Base-by-base conservation (phyloP, 139 green algal genomes). In the Protoeuglena noctilucae region DNA sequence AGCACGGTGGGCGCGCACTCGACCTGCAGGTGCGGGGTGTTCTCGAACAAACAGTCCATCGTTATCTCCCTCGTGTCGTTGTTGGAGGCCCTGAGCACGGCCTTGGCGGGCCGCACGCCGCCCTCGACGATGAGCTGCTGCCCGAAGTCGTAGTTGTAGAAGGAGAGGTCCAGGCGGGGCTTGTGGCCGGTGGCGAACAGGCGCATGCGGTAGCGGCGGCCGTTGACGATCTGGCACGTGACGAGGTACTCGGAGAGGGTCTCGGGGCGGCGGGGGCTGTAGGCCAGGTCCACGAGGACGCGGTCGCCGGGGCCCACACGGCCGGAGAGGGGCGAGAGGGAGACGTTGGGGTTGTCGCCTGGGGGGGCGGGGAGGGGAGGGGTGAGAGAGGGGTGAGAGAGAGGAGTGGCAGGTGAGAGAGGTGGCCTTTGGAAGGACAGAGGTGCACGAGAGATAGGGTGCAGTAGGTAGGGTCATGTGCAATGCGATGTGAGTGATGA, bases 121-220 rank as follows among this genome's bases (percentile, higher is more conserved):
- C 59, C 52, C 57, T 75, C 56, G 46, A 60, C 69, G 34, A 88
- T 18, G 9, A 77, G 68, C 27, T 62, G 67, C 4, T 67, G 30
- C 14, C 82, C 82, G 58, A 88, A 91, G 70, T 86, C 73, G 47
- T 83, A 63, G 39, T 49, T 62, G 40, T 60, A 57, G 62, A 81
- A 87, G 54, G 57, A 75, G 21, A 87, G 68, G 52, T 79, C 45
- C 18, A 91, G 72, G 12, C 63, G 67, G 26, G 82, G 80, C 55
- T 76, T 78, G 64, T 91, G 79, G 29, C 75, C 76, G 1, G 60
- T 54, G 23, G 73, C 82, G 23, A 51, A 62, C 34, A 88, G 64
- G 24, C 48, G n/a, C 43, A 88, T 40, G 28, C 48, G 49, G 67
- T 88, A 88, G 28, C 56, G 66, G 19, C 61, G 54, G 29, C 77